Percentiles rank a stretch among this genome's conserved stretches.
Evolutionary conservation across 306 rosid genomes (phyloP).

Genomic region (Cucurbita pepo): DNA sequence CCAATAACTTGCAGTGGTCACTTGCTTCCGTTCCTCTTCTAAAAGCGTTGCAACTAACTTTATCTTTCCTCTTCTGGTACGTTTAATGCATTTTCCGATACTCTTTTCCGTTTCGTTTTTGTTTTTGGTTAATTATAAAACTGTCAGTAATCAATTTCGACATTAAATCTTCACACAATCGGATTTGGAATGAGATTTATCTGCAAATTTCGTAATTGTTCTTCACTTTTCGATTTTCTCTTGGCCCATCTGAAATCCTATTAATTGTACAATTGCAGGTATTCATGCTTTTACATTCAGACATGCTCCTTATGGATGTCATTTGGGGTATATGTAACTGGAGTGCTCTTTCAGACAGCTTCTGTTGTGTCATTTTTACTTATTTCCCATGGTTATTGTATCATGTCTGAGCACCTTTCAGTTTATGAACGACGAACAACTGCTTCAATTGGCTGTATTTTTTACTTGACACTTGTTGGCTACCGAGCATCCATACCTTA

Average conservation of each 20-base stretch:
- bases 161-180: background rate
- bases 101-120: background rate
- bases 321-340: conserved; percentile 87
- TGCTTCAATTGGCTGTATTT: conserved; percentile 77
- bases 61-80: conserved; percentile 87
- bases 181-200: background rate
- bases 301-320: conserved; percentile 97
- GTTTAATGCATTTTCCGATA: background rate
- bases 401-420: conserved; percentile 83
- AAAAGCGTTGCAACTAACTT: conserved; percentile 74
- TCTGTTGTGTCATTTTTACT: conserved; percentile 81
- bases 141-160: background rate
- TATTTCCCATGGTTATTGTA: conserved; percentile 92
- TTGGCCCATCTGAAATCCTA: background rate
- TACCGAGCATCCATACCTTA: conserved; percentile 85
- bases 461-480: conserved; percentile 92
- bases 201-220: background rate
- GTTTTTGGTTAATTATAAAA: background rate
- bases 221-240: background rate
- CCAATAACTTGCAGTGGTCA: conserved; percentile 83
- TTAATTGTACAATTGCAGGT: conserved; percentile 37
- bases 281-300: conserved; percentile 70
- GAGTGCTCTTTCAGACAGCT: conserved; percentile 90
- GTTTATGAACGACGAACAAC: conserved; percentile 69
- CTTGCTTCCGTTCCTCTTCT: conserved; percentile 71